Base-by-base conservation (phyloP, 75 land plant species). In the Larix kaempferi region DNA sequence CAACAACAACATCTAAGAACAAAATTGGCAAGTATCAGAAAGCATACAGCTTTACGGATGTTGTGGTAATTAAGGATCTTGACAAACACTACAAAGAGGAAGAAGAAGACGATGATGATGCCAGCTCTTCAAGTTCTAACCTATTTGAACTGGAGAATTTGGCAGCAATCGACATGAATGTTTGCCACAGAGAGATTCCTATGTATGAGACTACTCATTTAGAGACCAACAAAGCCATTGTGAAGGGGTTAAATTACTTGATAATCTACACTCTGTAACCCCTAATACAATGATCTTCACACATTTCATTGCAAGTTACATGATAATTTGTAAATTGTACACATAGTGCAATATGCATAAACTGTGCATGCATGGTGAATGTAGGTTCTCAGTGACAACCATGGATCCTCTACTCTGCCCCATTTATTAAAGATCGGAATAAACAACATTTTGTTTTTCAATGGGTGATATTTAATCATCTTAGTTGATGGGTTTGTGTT, bases 71-170 rank as follows among this genome's bases (percentile, higher is more conserved):
- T 44, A 59, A 62, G 41, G 75, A 55, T 25, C 56, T 58, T 74
- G 27, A 56, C 57, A 56, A 33, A 41, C 66, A 80, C 2, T 62
- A 71, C 25, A 73, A 57, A 0, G 81, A 77, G 26, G 76, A 52
- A 0, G 82, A 78, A 5, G 85, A 84, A 16, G 88, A 81, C 1
- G 66, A 73, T 15, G 89, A 87, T 44, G 91, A 84, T 6, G 83
- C 59, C 35, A 91, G 91, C 59, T 87, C 73, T 75, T 59, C 86
- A 13, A 91, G 93, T 72, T 88, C 91, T 2, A 89, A 88, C 83
- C 77, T 91, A 49, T 91, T 88, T 79, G 93, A 91, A 61, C 71
- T 91, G 69, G 89, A 91, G 80, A 84, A 86, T 77, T 73, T 88
- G 41, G 71, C 82, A 27, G 77, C 74, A 44, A 80, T 82, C 27